phyloP scores from a whole-genome alignment of 2,329 filamentous ascomycete genomes.

The Fusarium chaquense region DNA sequence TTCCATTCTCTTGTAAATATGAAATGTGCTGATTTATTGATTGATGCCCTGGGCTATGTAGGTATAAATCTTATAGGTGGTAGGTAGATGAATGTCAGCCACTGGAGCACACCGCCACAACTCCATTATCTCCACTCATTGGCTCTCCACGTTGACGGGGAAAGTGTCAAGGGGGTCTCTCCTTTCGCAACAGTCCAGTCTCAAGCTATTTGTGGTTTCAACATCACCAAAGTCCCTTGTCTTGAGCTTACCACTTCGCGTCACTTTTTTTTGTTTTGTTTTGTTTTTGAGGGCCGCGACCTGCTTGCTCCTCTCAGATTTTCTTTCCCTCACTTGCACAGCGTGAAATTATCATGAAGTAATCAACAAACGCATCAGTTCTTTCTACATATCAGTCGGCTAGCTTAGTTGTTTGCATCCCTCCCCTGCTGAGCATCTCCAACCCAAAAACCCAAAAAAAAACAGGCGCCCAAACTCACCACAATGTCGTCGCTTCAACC shows the following conservation, averaged over 20 bases:
- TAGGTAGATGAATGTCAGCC: slow-evolving; percentile 18
- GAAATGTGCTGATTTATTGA: no score
- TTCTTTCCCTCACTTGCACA: background rate
- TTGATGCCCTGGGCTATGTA: background rate
- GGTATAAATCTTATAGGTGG: no score
- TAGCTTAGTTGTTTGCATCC: slow-evolving; percentile 5
- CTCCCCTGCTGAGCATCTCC: slow-evolving; percentile 21
- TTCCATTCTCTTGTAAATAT: background rate
- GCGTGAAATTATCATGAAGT: slow-evolving; percentile 37
- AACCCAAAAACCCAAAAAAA: slow-evolving; percentile 4
- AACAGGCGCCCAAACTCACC: slow-evolving; percentile 22
- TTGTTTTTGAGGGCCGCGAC: slow-evolving; percentile 9
- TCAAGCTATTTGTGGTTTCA: slow-evolving; percentile 28
- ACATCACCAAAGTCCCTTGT: slow-evolving; percentile 15
- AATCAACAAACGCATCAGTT: slow-evolving; percentile 16
- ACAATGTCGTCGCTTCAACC: slow-evolving; percentile 59
- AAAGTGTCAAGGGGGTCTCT: slow-evolving; percentile 34
- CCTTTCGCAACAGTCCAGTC: slow-evolving; percentile 35
- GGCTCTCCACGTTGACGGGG: slow-evolving; percentile 22
- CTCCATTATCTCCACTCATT: slow-evolving; percentile 19
- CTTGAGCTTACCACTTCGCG: slow-evolving; percentile 2
- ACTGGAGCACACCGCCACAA: slow-evolving; percentile 39
- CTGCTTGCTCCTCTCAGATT: slow-evolving; percentile 1
- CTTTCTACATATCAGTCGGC: slow-evolving; percentile 20
- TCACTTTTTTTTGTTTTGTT: background rate